Evolutionary conservation across 805 yeast species (phyloP), one percentile per base, ranked within the genome.

Genomic region (Candida qinlingensis): DNA sequence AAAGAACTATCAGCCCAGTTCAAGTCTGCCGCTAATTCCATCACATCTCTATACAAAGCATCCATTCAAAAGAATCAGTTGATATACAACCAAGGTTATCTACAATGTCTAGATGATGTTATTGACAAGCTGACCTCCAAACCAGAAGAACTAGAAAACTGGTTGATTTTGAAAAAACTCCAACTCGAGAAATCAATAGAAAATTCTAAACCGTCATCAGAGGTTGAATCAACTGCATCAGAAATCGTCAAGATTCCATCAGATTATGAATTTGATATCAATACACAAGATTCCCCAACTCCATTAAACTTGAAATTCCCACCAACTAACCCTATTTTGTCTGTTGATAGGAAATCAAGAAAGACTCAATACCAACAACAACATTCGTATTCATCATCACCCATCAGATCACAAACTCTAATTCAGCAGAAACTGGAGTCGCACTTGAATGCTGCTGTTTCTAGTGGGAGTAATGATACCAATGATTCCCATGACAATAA

Each of bases 21-120:
- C 66, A 83, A 80, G 62, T 73, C 72, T 47, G 90, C 90, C 6
- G 90, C 90, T 29, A 76, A 82, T 47, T 75, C 86, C 6, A 86
- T 84, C 29, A 85, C 89, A 7, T 73, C 83, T 4, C 69, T 84
- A 10, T 84, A 84, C 56, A 68, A 86, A 43, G 60, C 81, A 8
- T 76, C 86, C 12, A 75, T 76, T 47, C 72, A 74, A 43, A 72
- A 77, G 41, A 72, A 67, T 26, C 63, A 75, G 5, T 55, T 80
- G 28, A 59, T 76, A 8, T 72, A 71, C 44, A 72, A 76, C 44
- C 74, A 73, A 48, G 91, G 91, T 0, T 84, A 84, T 56, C 58
- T 81, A 39, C 78, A 77, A 33, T 81, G 87, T 55, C 52, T 84
- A 3, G 77, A 81, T 50, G 89, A 84, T 52, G 54, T 83, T 27